phyloP scores from a whole-genome alignment of 495 filamentous ascomycete genomes.

The Annulohypoxylon stygium region DNA sequence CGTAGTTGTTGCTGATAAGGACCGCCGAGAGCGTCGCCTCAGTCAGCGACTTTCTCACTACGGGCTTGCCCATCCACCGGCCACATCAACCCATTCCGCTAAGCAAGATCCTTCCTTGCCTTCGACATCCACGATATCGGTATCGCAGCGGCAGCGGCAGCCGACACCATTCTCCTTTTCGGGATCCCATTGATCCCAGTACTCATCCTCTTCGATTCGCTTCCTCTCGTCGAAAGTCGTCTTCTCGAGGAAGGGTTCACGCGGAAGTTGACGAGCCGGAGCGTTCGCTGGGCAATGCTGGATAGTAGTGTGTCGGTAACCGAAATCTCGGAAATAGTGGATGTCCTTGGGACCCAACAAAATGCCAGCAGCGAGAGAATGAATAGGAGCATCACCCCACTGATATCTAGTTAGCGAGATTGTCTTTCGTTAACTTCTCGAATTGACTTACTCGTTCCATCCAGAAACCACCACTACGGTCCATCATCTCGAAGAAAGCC shows the following conservation, averaged over 20 bases:
- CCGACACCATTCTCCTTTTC: constrained; percentile 97
- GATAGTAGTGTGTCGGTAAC: constrained; percentile 98
- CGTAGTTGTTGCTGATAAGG: constrained; percentile 24
- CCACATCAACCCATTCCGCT: constrained; percentile 96
- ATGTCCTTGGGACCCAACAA: constrained; percentile 86
- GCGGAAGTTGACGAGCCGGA: constrained; percentile 85
- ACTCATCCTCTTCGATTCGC: constrained; percentile 93
- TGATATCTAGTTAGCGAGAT: constrained; percentile 54
- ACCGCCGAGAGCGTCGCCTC: constrained; percentile 4
- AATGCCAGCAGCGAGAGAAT: constrained; percentile 94
- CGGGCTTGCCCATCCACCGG: constrained; percentile 87
- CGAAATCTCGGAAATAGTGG: constrained; percentile 99
- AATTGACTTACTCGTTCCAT: constrained; percentile 85
- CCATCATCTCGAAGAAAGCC: constrained; percentile 99
- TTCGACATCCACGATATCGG: constrained; percentile 98
- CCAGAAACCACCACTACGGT: constrained; percentile 97
- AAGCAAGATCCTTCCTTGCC: constrained; percentile 96
- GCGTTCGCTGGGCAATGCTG: constrained; percentile 99
- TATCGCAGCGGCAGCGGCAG: constrained; percentile 96
- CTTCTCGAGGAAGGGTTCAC: constrained; percentile 84
- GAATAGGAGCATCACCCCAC: constrained; percentile 99
- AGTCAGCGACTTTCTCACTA: constrained; percentile 42
- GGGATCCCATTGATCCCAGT: constrained; percentile 90
- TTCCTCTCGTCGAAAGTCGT: constrained; percentile 88
- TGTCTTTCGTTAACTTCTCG: neutral